phyloP scores from a whole-genome alignment of 805 yeast species.

The Sungouiozyma ichnusensis region DNA sequence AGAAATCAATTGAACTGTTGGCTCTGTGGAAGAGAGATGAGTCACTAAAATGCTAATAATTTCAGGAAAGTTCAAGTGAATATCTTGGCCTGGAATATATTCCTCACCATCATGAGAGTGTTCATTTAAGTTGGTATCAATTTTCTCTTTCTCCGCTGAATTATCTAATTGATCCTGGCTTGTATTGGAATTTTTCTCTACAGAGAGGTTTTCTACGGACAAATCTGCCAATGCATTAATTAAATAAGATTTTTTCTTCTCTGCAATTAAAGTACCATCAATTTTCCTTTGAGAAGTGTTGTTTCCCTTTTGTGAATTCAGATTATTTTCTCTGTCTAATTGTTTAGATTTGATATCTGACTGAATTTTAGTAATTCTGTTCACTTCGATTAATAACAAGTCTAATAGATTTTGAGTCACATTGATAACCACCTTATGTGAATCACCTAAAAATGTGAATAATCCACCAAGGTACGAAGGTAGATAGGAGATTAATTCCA shows the following conservation, averaged over 20 bases:
- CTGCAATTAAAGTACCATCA: constrained; percentile 24
- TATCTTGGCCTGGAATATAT: constrained; percentile 71
- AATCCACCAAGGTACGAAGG: constrained; percentile 82
- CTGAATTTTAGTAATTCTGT: constrained; percentile 62
- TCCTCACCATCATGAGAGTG: constrained; percentile 38
- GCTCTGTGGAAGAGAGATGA: constrained; percentile 62
- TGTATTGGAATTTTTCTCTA: not conserved
- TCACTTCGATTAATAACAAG: constrained; percentile 68
- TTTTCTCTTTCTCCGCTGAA: constrained; percentile 18
- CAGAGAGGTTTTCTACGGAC: constrained; percentile 4
- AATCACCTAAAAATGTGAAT: constrained; percentile 65
- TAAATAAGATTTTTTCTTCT: constrained; percentile 23
- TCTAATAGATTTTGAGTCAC: constrained; percentile 74
- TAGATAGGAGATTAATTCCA: constrained; percentile 75
- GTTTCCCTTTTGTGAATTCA: constrained; percentile 12
- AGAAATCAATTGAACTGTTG: constrained; percentile 68
- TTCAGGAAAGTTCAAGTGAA: constrained; percentile 66
- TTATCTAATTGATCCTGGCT: constrained; percentile 4
- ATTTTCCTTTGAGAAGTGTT: constrained; percentile 17
- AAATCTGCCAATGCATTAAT: constrained; percentile 19
- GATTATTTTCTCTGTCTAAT: constrained; percentile 10
- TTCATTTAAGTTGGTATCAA: constrained; percentile 9
- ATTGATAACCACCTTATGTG: constrained; percentile 77
- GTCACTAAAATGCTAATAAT: constrained; percentile 75
- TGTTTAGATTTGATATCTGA: constrained; percentile 33